Evolutionary conservation across 2,329 filamentous ascomycete genomes (phyloP).

Genomic region (Fusarium coicis): DNA sequence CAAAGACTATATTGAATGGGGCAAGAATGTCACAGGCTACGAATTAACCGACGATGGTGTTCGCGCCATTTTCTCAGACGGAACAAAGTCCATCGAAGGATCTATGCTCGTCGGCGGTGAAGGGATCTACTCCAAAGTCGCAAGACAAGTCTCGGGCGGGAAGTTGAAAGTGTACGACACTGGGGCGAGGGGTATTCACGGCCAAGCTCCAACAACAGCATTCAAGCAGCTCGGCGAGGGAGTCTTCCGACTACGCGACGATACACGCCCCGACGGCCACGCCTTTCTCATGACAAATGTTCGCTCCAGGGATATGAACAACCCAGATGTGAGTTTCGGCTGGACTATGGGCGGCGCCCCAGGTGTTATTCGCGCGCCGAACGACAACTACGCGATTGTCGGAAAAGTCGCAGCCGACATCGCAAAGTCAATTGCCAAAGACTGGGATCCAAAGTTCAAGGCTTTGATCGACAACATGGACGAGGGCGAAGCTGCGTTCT

Average conservation of each 20-base stretch:
- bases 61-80: constrained; percentile 67
- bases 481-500: constrained; percentile 68
- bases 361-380: constrained; percentile 66
- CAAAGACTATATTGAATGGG: constrained; percentile 66
- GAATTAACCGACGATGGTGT: constrained; percentile 66
- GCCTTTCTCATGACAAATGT: constrained; percentile 73
- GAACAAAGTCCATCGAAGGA: constrained; percentile 67
- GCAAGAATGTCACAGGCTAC: constrained; percentile 66
- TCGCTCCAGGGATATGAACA: constrained; percentile 67
- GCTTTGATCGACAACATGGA: constrained; percentile 69
- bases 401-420: constrained; percentile 67
- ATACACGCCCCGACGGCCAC: constrained; percentile 55
- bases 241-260: constrained; percentile 67
- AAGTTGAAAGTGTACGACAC: constrained; percentile 71
- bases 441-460: constrained; percentile 67
- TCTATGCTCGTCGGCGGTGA: constrained; percentile 70
- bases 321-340: constrained; percentile 66
- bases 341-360: constrained; percentile 72
- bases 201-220: constrained; percentile 69
- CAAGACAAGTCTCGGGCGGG: constrained; percentile 67
- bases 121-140: constrained; percentile 69
- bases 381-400: constrained; percentile 68
- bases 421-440: constrained; percentile 62
- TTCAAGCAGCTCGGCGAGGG: constrained; percentile 72
- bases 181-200: constrained; percentile 72